phyloP scores from a whole-genome alignment of 768 basidiomycete species.

The Tricholomella constricta region DNA sequence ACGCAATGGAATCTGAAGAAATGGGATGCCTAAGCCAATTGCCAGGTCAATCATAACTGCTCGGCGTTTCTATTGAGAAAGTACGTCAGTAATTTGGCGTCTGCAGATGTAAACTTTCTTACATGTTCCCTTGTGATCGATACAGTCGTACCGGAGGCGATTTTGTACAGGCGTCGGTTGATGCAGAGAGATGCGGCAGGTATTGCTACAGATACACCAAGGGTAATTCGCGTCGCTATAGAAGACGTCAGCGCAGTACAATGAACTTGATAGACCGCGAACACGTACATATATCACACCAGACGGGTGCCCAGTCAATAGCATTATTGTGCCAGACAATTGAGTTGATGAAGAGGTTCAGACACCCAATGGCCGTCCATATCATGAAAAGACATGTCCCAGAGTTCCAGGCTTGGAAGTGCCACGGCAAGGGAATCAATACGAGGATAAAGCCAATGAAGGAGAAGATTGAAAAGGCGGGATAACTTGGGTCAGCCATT shows the following conservation, averaged over 20 bases:
- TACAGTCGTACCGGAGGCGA: constrained; percentile 36
- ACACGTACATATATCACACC: constrained; percentile 63
- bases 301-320: constrained; percentile 55
- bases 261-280: not conserved
- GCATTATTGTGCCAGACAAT: constrained; percentile 69
- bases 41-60: constrained; percentile 51
- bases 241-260: not conserved
- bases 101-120: no score
- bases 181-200: constrained; percentile 59
- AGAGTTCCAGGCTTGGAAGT: constrained; percentile 47
- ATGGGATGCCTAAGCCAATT: constrained; percentile 55
- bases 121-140: no score
- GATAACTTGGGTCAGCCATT: constrained; percentile 17
- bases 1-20: constrained; percentile 33
- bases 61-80: constrained; percentile 53
- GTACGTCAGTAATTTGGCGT: constrained; percentile 39
- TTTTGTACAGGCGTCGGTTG: constrained; percentile 64
- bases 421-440: constrained; percentile 66
- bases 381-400: constrained; percentile 71
- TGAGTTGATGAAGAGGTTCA: constrained; percentile 65
- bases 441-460: constrained; percentile 59
- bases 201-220: constrained; percentile 47
- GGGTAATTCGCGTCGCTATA: constrained; percentile 45
- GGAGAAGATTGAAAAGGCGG: constrained; percentile 31
- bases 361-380: constrained; percentile 62